These are phyloP conservation scores for Rhodamnia argentea DNA, from an alignment of 345 rosid species.

Conservation along the genomic window DNA sequence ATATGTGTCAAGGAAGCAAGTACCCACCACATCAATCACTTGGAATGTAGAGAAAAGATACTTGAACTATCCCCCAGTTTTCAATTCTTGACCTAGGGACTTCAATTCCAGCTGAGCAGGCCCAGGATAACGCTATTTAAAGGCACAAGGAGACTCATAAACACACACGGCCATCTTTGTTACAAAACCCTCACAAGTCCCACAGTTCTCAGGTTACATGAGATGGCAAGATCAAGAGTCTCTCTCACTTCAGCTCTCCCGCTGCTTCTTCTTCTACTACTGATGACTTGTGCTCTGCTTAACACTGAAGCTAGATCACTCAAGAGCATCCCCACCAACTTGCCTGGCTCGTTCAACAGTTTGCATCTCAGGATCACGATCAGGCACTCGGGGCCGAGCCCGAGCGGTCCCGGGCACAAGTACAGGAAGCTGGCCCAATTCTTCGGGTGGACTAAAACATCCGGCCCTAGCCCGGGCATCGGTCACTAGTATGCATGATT, in stretches of 20 bases:
- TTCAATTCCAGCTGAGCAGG: not conserved
- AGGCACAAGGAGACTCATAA: not conserved
- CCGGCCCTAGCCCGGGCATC: slow-evolving; percentile 25
- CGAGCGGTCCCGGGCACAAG: slow-evolving; percentile 17
- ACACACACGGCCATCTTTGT: not conserved
- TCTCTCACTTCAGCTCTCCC: not conserved
- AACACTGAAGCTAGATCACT: not conserved
- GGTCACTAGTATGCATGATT: slow-evolving; percentile 11
- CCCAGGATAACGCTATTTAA: not conserved
- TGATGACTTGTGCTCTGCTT: not conserved
- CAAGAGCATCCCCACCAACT: not conserved
- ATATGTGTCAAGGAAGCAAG: not conserved
- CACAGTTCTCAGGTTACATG: not conserved
- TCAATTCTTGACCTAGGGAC: not conserved
- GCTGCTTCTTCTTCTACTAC: not conserved
- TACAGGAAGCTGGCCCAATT: not conserved
- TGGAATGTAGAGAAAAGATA: not conserved
- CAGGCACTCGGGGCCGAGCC: slow-evolving; percentile 25
- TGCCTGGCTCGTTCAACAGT: not conserved
- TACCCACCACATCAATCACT: not conserved
- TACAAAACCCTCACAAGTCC: not conserved
- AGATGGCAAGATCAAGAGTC: not conserved
- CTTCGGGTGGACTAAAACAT: slow-evolving; percentile 1
- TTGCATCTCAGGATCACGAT: not conserved
- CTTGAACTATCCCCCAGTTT: not conserved